A percentile compares a stretch with the other conserved stretches of the same genome.
Conservation (phyloP, 768 basidiomycete genomes). For the Thelephora aurantiotincta region DNA sequence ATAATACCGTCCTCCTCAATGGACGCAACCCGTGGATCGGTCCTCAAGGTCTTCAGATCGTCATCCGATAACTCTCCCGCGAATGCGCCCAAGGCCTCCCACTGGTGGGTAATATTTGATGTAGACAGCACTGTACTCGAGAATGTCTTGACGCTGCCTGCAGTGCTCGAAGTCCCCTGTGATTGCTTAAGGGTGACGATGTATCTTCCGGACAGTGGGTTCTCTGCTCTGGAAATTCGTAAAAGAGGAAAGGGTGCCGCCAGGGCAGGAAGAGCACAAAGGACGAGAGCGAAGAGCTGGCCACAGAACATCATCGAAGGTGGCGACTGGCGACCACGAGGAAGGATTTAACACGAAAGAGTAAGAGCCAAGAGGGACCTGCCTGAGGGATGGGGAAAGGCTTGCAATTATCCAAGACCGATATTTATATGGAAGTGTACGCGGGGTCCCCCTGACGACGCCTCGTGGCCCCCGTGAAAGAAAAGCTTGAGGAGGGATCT, state of each 20-base stretch:
- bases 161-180: no score
- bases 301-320: no score
- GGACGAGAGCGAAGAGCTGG: background rate
- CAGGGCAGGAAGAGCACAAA: background rate
- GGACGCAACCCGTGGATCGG: conserved; percentile 9
- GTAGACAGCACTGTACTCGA: background rate
- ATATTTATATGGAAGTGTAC: no score
- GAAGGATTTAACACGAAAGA: no score
- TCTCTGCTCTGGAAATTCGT: background rate
- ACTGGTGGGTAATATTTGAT: background rate
- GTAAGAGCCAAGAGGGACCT: no score
- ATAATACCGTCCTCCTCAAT: conserved; percentile 12
- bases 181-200: background rate
- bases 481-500: no score
- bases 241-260: background rate
- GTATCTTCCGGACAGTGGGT: background rate
- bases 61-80: conserved; percentile 7
- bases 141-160: no score
- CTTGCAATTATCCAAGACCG: no score
- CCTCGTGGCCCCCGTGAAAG: no score
- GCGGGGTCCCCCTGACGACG: no score
- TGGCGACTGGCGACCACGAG: no score
- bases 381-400: no score
- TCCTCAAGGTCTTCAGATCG: conserved; percentile 9
- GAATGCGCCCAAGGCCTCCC: background rate